These are phyloP conservation scores for Pascua sp. DNA, from an alignment of 1,284 basidiomycete genomes.

Conservation along the genomic window DNA sequence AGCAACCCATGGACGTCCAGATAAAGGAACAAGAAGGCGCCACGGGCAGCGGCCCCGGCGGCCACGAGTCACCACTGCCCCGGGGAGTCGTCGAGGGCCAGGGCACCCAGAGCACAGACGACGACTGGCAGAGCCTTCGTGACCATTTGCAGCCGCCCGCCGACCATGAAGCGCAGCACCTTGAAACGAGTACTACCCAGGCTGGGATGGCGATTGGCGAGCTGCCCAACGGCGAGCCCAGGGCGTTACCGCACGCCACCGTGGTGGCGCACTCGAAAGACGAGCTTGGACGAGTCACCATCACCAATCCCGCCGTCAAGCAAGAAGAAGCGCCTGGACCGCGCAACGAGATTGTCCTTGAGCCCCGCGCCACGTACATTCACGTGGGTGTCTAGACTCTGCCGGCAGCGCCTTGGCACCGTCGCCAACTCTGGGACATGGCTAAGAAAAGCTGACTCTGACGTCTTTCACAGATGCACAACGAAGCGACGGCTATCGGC, in stretches of 20 bases:
- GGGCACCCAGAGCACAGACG: background rate
- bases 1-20: background rate
- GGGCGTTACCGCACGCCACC: background rate
- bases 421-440: background rate
- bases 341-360: conserved; percentile 40
- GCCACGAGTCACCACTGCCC: conserved; percentile 25
- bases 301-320: conserved; percentile 32
- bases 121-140: background rate
- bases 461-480: no score
- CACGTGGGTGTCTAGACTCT: conserved; percentile 28
- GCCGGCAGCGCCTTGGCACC: background rate
- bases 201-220: no score
- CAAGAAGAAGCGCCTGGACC: conserved; percentile 40
- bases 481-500: no score
- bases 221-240: conserved; percentile 3
- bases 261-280: conserved; percentile 15
- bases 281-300: conserved; percentile 29
- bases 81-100: conserved; percentile 11
- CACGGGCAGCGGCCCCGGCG: conserved; percentile 28
- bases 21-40: conserved; percentile 30
- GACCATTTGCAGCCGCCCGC: background rate
- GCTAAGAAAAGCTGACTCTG: no score
- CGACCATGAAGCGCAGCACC: no score
- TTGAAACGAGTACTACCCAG: no score
- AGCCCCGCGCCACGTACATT: conserved; percentile 36